Base-by-base conservation (phyloP, 208 protist species). In the Trypanosoma congolense region DNA sequence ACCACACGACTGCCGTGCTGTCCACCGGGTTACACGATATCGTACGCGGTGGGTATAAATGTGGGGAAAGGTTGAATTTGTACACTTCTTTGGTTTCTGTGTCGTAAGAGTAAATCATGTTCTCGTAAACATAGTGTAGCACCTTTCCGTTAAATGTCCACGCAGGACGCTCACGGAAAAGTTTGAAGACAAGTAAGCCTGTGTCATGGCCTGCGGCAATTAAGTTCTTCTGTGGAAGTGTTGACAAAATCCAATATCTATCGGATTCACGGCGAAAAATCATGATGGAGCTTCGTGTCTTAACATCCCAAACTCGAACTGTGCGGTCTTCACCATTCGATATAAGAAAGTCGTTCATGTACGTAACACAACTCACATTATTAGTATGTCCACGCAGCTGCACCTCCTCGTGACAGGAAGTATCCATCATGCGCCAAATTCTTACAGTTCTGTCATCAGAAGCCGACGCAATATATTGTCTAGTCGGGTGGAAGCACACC, bases 121-220 rank as follows among this genome's bases (percentile, higher is more conserved):
- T 73, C 14, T 79, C 74, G 51, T 77, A 60, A 33, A 77, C 62
- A 69, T 85, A 93, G 61, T 73, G 70, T 21, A 91, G 64, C 54
- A 53, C 55, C 3, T 63, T 65, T n/a, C 60, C 72, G 26, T 69
- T 53, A 4, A 90, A 40, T 19, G 51, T 55, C 56, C 73, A 80
- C 4, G 96, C 81, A 3, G 97, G 97, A 18, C 97, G 87, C 69
- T 99, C 97, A 31, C 95, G 77, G 52, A 97, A 90, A 6, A 99
- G 78, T 77, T 99, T 99, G 84, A 99, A 99, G 1, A 99, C 93
- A 16, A 98, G 83, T 64, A 99, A 60, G 12, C 98, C 98, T 2
- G 70, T 76, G 67, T 99, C 97, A 64, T 97, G 95, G 42, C 98
- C 98, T 18, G 97, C 97, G 14, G 97, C 98, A 60, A 99, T 87